A percentile compares a stretch with the other conserved stretches of the same genome.
Evolutionary conservation across 2,329 filamentous ascomycete species (phyloP).

Genomic region (Exophiala spinifera): DNA sequence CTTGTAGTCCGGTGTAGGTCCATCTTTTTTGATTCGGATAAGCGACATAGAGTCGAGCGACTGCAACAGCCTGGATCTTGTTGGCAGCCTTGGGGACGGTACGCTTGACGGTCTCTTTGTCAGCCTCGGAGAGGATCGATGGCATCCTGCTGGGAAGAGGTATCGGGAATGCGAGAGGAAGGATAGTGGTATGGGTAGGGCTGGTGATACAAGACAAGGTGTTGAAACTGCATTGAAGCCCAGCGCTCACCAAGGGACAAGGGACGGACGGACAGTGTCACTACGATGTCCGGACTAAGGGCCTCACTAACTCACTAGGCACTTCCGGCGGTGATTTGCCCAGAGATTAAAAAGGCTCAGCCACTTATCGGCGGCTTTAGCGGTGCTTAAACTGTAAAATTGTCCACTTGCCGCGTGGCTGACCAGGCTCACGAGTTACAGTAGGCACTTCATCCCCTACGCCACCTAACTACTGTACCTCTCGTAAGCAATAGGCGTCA

Average conservation of each 20-base stretch:
- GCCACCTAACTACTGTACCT: too few relatives aligned
- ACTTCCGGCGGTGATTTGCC: background rate
- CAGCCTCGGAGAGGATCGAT: slow-evolving; percentile 78
- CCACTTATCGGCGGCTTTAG: background rate
- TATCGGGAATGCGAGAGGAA: background rate
- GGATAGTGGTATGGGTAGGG: background rate
- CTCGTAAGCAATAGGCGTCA: too few relatives aligned
- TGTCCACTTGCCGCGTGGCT: background rate
- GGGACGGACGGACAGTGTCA: too few relatives aligned
- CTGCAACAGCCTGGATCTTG: slow-evolving; percentile 95
- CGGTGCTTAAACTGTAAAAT: too few relatives aligned
- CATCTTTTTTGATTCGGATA: slow-evolving; percentile 82
- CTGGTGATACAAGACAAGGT: background rate
- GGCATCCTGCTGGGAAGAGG: slow-evolving; percentile 43
- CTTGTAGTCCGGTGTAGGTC: slow-evolving; percentile 91
- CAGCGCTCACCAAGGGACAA: background rate
- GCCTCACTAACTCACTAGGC: background rate
- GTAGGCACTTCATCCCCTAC: too few relatives aligned
- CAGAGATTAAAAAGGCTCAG: background rate
- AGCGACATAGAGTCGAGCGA: slow-evolving; percentile 89
- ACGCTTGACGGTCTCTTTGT: slow-evolving; percentile 95
- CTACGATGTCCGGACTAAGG: too few relatives aligned
- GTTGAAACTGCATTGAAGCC: background rate
- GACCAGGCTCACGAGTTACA: background rate
- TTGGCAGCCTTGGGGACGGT: slow-evolving; percentile 89